phyloP scores from a whole-genome alignment of 345 rosid genomes.

The Lepidium didymum region DNA sequence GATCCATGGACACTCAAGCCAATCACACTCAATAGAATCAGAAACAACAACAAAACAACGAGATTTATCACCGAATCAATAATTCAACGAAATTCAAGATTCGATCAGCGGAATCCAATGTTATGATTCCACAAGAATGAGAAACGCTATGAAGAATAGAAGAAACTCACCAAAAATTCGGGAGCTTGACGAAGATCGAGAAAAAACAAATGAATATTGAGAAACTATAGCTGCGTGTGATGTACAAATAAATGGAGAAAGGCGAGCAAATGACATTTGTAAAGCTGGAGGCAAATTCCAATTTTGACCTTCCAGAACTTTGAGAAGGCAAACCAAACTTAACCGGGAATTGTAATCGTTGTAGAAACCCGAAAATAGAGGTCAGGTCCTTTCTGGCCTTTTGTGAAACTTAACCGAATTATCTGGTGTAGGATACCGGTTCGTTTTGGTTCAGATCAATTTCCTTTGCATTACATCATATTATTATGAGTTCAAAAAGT shows the following conservation, averaged over 20 bases:
- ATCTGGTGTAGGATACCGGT: not conserved
- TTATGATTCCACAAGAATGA: not conserved
- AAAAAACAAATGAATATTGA: not conserved
- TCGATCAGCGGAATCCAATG: not conserved
- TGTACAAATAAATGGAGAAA: not conserved
- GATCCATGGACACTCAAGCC: constrained; percentile 6
- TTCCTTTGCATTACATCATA: not conserved
- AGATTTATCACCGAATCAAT: not conserved
- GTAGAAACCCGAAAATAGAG: not conserved
- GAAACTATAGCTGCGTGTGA: not conserved
- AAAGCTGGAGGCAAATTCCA: constrained; percentile 3
- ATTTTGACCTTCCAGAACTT: constrained; percentile 20
- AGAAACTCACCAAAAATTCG: constrained; percentile 15
- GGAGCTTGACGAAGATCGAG: constrained; percentile 21
- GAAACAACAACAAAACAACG: not conserved
- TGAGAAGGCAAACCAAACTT: constrained; percentile 12
- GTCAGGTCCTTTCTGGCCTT: not conserved
- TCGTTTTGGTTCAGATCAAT: not conserved
- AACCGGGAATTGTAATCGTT: constrained; percentile 2
- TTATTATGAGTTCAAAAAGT: not conserved
- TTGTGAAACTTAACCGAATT: not conserved
- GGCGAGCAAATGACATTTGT: not conserved
- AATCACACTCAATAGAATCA: not conserved
- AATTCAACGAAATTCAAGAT: not conserved
- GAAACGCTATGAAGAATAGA: constrained; percentile 3